A percentile compares a stretch with the other conserved stretches of the same genome.
Conservation (phyloP, 108 stramenopile species). For the Skeletonema costatum region DNA sequence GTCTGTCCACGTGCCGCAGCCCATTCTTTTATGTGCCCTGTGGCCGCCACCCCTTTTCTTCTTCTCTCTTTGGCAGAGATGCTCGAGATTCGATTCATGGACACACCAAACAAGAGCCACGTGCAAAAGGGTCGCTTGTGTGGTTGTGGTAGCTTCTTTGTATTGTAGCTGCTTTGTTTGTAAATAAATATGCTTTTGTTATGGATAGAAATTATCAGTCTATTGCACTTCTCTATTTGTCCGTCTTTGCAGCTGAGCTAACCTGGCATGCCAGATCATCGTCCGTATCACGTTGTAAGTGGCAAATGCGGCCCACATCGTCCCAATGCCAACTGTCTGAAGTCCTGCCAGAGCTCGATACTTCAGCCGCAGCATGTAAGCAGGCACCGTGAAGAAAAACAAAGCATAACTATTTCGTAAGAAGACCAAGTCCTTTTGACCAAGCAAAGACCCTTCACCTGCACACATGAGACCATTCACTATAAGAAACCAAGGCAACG, state of each 20-base stretch:
- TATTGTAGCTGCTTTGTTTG: too few species aligned
- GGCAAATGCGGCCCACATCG: slow-evolving; percentile 74
- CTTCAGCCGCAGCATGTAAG: slow-evolving; percentile 78
- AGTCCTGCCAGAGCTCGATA: slow-evolving; percentile 55
- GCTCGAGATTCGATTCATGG: too few species aligned
- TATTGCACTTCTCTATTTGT: slow-evolving; percentile 37
- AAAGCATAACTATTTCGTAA: slow-evolving; percentile 69
- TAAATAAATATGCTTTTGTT: background rate
- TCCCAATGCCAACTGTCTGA: slow-evolving; percentile 51
- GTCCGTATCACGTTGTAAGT: slow-evolving; percentile 71
- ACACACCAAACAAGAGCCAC: too few species aligned
- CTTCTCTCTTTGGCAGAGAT: too few species aligned
- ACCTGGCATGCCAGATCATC: slow-evolving; percentile 21
- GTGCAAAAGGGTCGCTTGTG: too few species aligned
- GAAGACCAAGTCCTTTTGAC: slow-evolving; percentile 76
- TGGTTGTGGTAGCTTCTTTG: too few species aligned
- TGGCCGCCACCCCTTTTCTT: too few species aligned
- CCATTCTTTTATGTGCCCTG: too few species aligned
- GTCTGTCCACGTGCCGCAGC: too few species aligned
- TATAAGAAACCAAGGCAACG: slow-evolving; percentile 54
- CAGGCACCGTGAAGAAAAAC: slow-evolving; percentile 77
- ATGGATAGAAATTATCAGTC: background rate
- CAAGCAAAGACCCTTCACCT: slow-evolving; percentile 71
- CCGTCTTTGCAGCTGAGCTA: slow-evolving; percentile 55
- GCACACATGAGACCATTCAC: slow-evolving; percentile 74